Evolutionary conservation across 495 filamentous ascomycete genomes (phyloP).

Genomic region (Viridothelium virens): DNA sequence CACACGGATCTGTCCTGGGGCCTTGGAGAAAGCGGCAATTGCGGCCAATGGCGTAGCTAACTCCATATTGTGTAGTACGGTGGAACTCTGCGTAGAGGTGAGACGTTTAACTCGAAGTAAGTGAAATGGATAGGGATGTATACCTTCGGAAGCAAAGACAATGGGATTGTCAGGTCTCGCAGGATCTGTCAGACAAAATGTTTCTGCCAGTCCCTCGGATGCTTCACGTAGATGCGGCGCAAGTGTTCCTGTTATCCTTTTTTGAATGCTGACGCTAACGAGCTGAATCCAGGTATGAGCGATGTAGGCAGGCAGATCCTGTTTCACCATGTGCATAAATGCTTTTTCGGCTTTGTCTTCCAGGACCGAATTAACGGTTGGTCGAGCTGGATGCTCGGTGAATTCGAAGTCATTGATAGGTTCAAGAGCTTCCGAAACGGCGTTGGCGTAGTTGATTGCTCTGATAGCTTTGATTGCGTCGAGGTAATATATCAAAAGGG

Average conservation of each 20-base stretch:
- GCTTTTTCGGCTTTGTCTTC: constrained; percentile 52
- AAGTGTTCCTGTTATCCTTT: constrained; percentile 49
- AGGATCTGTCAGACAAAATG: constrained; percentile 71
- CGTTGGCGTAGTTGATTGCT: constrained; percentile 64
- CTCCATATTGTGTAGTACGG: constrained; percentile 56
- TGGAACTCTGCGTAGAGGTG: constrained; percentile 38
- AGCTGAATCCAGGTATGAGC: constrained; percentile 52
- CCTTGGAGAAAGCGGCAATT: constrained; percentile 63
- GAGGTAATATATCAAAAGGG: constrained; percentile 59
- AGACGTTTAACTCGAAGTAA: neutral
- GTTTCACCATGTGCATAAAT: constrained; percentile 51
- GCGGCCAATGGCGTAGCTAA: constrained; percentile 49
- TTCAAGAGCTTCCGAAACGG: constrained; percentile 48
- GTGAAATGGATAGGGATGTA: neutral
- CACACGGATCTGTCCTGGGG: constrained; percentile 46
- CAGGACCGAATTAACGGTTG: constrained; percentile 47
- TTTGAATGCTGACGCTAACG: constrained; percentile 50
- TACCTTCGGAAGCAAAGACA: constrained; percentile 70
- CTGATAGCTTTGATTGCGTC: constrained; percentile 57
- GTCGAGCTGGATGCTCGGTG: constrained; percentile 36
- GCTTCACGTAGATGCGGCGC: constrained; percentile 47
- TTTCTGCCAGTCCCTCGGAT: constrained; percentile 65
- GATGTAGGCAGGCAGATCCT: constrained; percentile 66
- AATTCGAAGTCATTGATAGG: constrained; percentile 41
- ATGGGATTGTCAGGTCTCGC: constrained; percentile 67